phyloP scores from a whole-genome alignment of 495 filamentous ascomycete genomes.

The Saxophila tyrrhenica region DNA sequence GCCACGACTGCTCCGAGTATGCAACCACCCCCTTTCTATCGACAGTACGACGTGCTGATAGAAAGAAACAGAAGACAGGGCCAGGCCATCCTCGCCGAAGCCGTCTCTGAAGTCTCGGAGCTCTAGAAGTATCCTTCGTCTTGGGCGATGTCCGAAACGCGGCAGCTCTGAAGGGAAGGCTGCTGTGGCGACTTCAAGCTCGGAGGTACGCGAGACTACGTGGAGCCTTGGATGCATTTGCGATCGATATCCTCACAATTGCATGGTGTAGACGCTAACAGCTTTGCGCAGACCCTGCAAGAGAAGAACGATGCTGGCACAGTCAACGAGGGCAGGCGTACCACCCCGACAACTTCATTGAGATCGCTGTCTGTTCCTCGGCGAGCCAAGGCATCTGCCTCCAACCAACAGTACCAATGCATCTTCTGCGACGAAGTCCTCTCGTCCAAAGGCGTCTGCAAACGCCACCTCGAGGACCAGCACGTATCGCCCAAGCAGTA shows the following conservation, averaged over 20 bases:
- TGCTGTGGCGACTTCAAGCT: neutral
- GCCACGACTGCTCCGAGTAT: neutral
- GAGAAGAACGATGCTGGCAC: neutral
- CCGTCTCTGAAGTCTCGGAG: neutral
- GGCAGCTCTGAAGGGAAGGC: neutral
- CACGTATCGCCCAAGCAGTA: conserved; percentile 13
- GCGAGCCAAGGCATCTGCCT: neutral
- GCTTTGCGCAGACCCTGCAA: too few relatives aligned
- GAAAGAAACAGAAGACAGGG: neutral
- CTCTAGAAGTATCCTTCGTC: neutral
- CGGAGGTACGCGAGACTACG: too few relatives aligned
- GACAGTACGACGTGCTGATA: neutral
- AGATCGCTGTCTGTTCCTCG: neutral
- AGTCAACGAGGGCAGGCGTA: neutral
- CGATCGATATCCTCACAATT: too few relatives aligned
- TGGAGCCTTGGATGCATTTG: too few relatives aligned
- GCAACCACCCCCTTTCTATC: too few relatives aligned
- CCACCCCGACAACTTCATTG: neutral
- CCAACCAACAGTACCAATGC: conserved; percentile 11
- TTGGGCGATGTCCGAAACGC: neutral
- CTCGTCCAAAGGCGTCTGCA: conserved; percentile 16
- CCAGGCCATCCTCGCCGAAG: neutral
- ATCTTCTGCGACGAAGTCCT: conserved; percentile 7
- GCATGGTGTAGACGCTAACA: too few relatives aligned
- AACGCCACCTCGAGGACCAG: conserved; percentile 15